Evolutionary conservation across 2,329 filamentous ascomycete species (phyloP).

Genomic region (Leptographium procerum): DNA sequence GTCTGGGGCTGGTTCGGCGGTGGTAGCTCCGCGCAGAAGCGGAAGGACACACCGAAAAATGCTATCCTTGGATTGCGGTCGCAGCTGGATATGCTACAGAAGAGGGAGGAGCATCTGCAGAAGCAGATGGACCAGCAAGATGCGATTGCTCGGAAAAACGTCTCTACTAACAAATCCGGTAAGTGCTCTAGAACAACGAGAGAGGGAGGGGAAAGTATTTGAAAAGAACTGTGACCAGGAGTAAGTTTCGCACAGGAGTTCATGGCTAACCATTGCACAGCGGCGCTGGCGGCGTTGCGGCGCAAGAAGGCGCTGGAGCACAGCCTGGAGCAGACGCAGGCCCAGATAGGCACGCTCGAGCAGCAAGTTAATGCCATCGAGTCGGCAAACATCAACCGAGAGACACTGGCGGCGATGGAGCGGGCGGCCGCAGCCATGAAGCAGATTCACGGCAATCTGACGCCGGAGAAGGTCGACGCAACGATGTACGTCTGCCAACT

Average conservation of each 20-base stretch:
- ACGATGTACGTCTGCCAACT: constrained; percentile 55
- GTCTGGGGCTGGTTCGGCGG: constrained; percentile 92
- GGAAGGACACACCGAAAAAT: constrained; percentile 92
- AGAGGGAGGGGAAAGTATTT: background rate
- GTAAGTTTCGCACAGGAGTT: background rate
- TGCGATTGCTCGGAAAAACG: constrained; percentile 74
- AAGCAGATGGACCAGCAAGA: constrained; percentile 92
- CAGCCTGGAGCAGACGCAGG: constrained; percentile 78
- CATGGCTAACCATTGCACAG: constrained; percentile 33
- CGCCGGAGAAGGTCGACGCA: constrained; percentile 86
- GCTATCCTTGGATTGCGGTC: constrained; percentile 79
- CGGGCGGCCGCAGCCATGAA: constrained; percentile 84
- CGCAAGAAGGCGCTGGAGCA: constrained; percentile 93
- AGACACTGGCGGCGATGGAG: constrained; percentile 91
- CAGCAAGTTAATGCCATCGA: constrained; percentile 96
- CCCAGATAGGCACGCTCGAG: constrained; percentile 85
- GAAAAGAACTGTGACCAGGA: constrained; percentile 16
- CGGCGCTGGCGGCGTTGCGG: constrained; percentile 78
- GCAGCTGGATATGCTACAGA: constrained; percentile 95
- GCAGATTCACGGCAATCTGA: constrained; percentile 80
- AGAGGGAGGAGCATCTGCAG: constrained; percentile 84
- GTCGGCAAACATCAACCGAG: constrained; percentile 96
- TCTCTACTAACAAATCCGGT: constrained; percentile 86
- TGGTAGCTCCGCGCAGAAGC: constrained; percentile 59
- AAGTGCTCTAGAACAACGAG: constrained; percentile 16